Conservation (phyloP, 495 filamentous ascomycete genomes). For the Annulohypoxylon moriforme region DNA sequence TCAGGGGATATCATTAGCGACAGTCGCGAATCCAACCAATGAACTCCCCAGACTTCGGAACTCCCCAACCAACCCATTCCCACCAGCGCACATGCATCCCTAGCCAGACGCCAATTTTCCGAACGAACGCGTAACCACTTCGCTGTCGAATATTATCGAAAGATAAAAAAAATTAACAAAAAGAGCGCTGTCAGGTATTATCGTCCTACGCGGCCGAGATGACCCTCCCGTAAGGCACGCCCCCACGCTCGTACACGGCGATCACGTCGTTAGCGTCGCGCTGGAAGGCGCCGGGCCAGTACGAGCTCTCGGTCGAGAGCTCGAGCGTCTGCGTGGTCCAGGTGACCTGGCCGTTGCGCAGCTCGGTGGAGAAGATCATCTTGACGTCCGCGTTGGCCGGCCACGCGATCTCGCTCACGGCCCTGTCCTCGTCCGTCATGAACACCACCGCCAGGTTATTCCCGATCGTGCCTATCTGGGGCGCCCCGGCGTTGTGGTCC, state of each 20-base stretch:
- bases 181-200: too few relatives aligned
- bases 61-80: neutral
- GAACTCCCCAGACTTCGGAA: neutral
- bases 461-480: slow-evolving; percentile 64
- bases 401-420: slow-evolving; percentile 26
- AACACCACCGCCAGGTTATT: slow-evolving; percentile 66
- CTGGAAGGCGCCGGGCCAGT: slow-evolving; percentile 38
- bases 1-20: slow-evolving; percentile 26
- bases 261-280: slow-evolving; percentile 17
- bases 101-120: neutral
- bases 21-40: slow-evolving; percentile 15
- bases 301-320: slow-evolving; percentile 26
- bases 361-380: slow-evolving; percentile 36
- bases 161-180: neutral
- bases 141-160: neutral
- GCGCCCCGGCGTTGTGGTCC: slow-evolving; percentile 63
- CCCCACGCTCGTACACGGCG: slow-evolving; percentile 39
- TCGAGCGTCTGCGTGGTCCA: slow-evolving; percentile 28
- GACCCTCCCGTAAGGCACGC: slow-evolving; percentile 23
- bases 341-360: slow-evolving; percentile 13
- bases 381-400: slow-evolving; percentile 43
- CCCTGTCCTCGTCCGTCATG: slow-evolving; percentile 68
- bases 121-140: neutral
- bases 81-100: neutral
- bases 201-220: slow-evolving; percentile 8